These are phyloP conservation scores for Cladosporium sp. DNA, from an alignment of 2,329 filamentous ascomycete species.

Conservation along the genomic window DNA sequence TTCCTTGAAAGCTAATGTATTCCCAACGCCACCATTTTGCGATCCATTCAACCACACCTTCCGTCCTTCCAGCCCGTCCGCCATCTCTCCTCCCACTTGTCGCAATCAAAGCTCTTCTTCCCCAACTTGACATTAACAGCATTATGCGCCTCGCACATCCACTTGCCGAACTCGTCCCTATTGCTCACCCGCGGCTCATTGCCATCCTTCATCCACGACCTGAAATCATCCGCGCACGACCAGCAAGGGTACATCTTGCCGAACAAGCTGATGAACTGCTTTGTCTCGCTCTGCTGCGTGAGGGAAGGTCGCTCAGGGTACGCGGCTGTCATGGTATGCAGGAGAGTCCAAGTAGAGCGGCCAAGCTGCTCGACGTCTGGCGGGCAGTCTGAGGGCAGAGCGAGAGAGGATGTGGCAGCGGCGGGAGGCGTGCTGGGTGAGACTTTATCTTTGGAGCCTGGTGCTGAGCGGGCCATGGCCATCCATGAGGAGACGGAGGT, in stretches of 20 bases:
- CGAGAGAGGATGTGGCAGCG: conserved; percentile 30
- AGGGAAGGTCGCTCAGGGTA: conserved; percentile 73
- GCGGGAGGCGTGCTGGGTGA: conserved; percentile 38
- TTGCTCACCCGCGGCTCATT: conserved; percentile 64
- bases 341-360: conserved; percentile 85
- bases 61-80: conserved; percentile 80
- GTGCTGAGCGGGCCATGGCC: conserved; percentile 56
- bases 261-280: conserved; percentile 76
- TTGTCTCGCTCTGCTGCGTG: conserved; percentile 72
- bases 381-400: conserved; percentile 69
- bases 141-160: conserved; percentile 86
- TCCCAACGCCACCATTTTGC: conserved; percentile 17
- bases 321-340: conserved; percentile 85
- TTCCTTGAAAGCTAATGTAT: not conserved
- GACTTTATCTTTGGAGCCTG: conserved; percentile 31
- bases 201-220: conserved; percentile 69
- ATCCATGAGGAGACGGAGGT: conserved; percentile 62
- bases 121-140: conserved; percentile 87
- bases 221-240: conserved; percentile 92
- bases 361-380: conserved; percentile 87
- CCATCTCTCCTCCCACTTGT: conserved; percentile 91
- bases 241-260: conserved; percentile 91
- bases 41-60: conserved; percentile 55
- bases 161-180: conserved; percentile 71
- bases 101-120: conserved; percentile 88